phyloP scores from a whole-genome alignment of 768 basidiomycete genomes.

The Pisolithus sp. region DNA sequence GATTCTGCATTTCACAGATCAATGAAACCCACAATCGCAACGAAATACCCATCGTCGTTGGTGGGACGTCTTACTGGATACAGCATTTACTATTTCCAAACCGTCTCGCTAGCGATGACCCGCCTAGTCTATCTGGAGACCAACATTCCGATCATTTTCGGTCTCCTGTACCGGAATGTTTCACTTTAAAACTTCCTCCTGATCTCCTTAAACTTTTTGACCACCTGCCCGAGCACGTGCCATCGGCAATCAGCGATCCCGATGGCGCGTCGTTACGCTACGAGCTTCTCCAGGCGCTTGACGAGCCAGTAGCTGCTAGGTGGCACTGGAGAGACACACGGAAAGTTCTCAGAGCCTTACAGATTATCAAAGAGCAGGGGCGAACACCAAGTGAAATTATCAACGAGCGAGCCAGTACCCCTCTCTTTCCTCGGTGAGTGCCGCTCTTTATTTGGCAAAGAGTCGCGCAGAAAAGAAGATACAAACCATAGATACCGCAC shows the following conservation, averaged over 20 bases:
- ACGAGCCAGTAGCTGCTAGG: slow-evolving; percentile 64
- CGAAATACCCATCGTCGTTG: slow-evolving; percentile 83
- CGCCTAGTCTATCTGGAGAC: slow-evolving; percentile 2
- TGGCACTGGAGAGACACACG: slow-evolving; percentile 98
- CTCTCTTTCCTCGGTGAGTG: slow-evolving; percentile 46
- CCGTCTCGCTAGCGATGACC: slow-evolving; percentile 40
- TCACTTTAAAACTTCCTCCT: slow-evolving; percentile 40
- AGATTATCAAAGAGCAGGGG: slow-evolving; percentile 68
- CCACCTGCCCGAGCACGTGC: slow-evolving; percentile 52
- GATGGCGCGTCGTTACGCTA: slow-evolving; percentile 62
- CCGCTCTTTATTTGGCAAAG: not conserved
- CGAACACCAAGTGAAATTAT: slow-evolving; percentile 63
- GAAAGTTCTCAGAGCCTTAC: slow-evolving; percentile 77
- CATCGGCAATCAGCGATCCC: slow-evolving; percentile 49
- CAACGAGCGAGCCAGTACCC: slow-evolving; percentile 47
- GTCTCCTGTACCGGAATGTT: slow-evolving; percentile 33
- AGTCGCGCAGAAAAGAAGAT: not conserved
- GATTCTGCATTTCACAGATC: slow-evolving; percentile 43
- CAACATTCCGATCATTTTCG: slow-evolving; percentile 1
- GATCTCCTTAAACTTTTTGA: slow-evolving; percentile 46
- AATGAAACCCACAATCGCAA: slow-evolving; percentile 57
- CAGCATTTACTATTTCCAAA: slow-evolving; percentile 95
- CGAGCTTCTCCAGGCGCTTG: slow-evolving; percentile 58
- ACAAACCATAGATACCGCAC: slow-evolving; percentile 62
- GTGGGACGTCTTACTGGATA: slow-evolving; percentile 96